Evolutionary conservation across 805 yeast genomes (phyloP), one percentile per base, ranked within the genome.

Genomic region (Wickerhamomyces chaumierensis): DNA sequence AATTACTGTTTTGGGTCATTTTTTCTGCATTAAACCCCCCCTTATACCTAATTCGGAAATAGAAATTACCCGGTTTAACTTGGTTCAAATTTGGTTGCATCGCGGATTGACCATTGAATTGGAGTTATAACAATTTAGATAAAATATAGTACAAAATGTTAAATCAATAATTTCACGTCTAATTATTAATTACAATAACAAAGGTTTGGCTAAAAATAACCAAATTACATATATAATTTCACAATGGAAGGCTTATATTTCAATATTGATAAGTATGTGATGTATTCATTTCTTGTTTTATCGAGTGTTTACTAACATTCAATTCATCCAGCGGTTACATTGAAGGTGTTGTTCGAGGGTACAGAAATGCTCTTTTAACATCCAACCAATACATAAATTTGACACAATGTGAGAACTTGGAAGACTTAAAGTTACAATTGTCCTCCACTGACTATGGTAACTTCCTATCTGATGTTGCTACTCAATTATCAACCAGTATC

Each of bases 381-480:
- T 61, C 74, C 25, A 75, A 81, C 48, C 96, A 88, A 62, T 92
- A 92, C 61, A 69, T 83, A 55, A 94, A 92, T 62, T 65, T 92
- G 55, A 84, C 96, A 3, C 99, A 92, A 60, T 94, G 98, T 64
- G 98, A 94, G 53, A 76, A 83, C 33, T 70, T 92, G 46, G 98
- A 92, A 41, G 99, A 92, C 62, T 69, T 94, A 55, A 90, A 87
- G 62, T 68, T 94, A 40, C 98, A 94, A 66, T 71, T 92, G 39
- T 81, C 95, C 3, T 86, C 96, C 33, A 90, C 98, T 11, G 98
- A 94, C 56, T 92, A 92, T 63, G 96, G 96, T 34, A 83, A 81
- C 60, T 86, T 88, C 54, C 68, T 92, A 42, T 71, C 94, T 20
- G 82, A 86, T 46, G 80, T 83, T 32, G 79, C 88, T 13, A 75